Evolutionary conservation across 306 rosid species (phyloP), one percentile per base, ranked within the genome.

Genomic region (Cucumis cinereus): DNA sequence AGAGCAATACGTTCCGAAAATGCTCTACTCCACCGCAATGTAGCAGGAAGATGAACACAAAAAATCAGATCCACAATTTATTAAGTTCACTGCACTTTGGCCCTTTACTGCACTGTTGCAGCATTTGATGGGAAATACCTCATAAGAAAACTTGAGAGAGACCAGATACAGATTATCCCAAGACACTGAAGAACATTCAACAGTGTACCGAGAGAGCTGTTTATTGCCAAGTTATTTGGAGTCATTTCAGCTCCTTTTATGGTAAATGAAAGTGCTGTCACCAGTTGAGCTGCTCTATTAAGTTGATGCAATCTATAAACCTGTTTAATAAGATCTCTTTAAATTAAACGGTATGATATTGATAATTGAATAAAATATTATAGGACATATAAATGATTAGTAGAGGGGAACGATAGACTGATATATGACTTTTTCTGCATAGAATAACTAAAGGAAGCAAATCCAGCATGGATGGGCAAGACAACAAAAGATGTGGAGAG

Each of bases 171-270:
- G 76, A 92, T 87, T 74, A 94, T 90, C 78, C 99, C 99, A 41
- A 94, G 97, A 77, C 86, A 83, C 69, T 94, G 99, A 69, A 94
- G 86, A 76, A 92, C 99, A 80, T 92, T 92, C 73, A 92, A 75
- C 56, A 94, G 96, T 35, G 95, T 92, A 45, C 92, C 89, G 83
- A 94, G 68, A 36, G 99, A 94, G 88, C 86, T 92, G 81, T 89
- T 90, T 84, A 94, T 94, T 70, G 97, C 97, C 81, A 92, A 78
- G 85, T 92, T 94, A 79, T 94, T 96, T 22, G 92, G 49, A 35
- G 99, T 94, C 89, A 87, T 85, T 81, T 94, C 99, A 62, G 95
- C 97, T 81, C 99, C 99, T 89, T 91, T 90, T 41, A 94, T 91
- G 0, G 99, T 92, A 85, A 83, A 94, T 50, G 96, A 92, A 78